A percentile compares a stretch with the other conserved stretches of the same genome.
These are phyloP conservation scores for Geranium incanum DNA, from an alignment of 441 rosid species.

Conservation along the genomic window DNA sequence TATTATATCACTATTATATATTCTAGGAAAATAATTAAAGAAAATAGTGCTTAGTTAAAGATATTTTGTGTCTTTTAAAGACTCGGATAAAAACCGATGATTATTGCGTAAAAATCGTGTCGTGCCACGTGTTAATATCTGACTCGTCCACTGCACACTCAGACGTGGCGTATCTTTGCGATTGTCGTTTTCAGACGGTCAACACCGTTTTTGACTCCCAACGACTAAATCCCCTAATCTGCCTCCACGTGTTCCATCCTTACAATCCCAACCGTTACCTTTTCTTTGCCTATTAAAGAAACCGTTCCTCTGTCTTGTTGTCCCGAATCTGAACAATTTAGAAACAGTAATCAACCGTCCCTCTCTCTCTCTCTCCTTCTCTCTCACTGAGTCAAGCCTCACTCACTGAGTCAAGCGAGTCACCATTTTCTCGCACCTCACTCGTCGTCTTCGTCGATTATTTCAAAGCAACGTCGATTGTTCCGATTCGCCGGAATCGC, in stretches of 20 bases:
- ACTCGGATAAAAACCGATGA: no score
- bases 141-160: background rate
- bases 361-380: no score
- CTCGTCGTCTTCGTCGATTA: slow-evolving; percentile 18
- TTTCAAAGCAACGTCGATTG: background rate
- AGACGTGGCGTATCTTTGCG: background rate
- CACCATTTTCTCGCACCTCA: background rate
- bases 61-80: no score
- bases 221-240: slow-evolving; percentile 18
- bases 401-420: background rate
- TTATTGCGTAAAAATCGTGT: no score
- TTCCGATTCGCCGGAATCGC: background rate
- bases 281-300: slow-evolving; percentile 1
- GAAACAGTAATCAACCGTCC: slow-evolving; percentile 28
- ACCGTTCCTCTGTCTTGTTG: slow-evolving; percentile 10
- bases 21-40: no score
- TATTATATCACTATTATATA: no score
- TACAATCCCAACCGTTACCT: background rate
- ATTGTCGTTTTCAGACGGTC: slow-evolving; percentile 12
- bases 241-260: slow-evolving; percentile 29
- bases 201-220: slow-evolving; percentile 9
- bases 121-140: no score
- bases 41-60: no score
- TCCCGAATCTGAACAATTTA: background rate
- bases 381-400: background rate